Conservation (phyloP, 2,329 filamentous ascomycete genomes). For the Diaporthe citri region DNA sequence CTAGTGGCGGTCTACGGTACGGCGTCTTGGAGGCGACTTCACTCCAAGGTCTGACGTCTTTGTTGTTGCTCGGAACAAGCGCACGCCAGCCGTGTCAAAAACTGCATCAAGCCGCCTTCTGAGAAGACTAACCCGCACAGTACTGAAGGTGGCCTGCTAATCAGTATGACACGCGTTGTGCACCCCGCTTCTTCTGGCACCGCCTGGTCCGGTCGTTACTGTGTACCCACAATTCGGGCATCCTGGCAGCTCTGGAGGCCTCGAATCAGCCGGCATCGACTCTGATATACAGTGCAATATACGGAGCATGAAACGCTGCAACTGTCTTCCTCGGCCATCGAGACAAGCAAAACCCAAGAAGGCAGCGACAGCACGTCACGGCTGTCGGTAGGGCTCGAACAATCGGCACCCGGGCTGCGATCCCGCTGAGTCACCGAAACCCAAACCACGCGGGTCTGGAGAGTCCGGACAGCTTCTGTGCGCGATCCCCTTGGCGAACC, state of each 20-base stretch:
- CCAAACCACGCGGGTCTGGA: conserved; percentile 29
- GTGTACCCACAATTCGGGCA: conserved; percentile 29
- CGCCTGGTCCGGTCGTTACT: conserved; percentile 27
- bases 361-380: conserved; percentile 1
- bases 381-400: conserved; percentile 32
- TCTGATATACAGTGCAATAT: conserved; percentile 34
- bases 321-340: conserved; percentile 8
- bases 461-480: conserved; percentile 5
- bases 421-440: conserved; percentile 37
- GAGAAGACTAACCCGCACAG: not conserved
- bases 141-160: not conserved
- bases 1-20: conserved; percentile 19
- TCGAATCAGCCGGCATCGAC: conserved; percentile 13
- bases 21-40: not conserved
- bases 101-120: conserved; percentile 20
- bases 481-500: conserved; percentile 17
- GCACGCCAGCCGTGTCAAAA: conserved; percentile 19
- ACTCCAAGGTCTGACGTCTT: conserved; percentile 17
- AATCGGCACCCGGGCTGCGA: conserved; percentile 15
- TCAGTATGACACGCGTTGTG: conserved; percentile 14
- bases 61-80: not conserved
- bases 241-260: conserved; percentile 31
- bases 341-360: conserved; percentile 4
- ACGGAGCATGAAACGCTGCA: conserved; percentile 25
- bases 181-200: conserved; percentile 20